Evolutionary conservation across 1,284 basidiomycete genomes (phyloP), one percentile per base, ranked within the genome.

Genomic region (Phlebopus sp.): DNA sequence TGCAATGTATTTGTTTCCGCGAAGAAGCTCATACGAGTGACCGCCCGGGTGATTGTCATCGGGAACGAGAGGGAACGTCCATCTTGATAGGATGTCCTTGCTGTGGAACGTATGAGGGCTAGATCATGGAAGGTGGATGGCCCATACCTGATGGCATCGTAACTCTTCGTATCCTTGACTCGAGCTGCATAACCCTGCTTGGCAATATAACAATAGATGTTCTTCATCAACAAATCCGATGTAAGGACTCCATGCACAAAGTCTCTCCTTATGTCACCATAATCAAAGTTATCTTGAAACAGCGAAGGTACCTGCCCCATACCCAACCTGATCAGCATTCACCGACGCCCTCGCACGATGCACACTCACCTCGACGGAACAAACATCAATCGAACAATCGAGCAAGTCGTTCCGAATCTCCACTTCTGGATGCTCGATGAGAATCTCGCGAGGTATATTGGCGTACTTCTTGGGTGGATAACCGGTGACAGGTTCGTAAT

Each of bases 281-380:
- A 99, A 70, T 99, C 97, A 66, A 99, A 99, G 70, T 99, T 99
- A 69, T 99, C 97, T 59, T 97, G 95, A 72, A 98, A 99, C 4
- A 98, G 71, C 0, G 95, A 96, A 0, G 94, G 94, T 17, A 98
- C 88, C 90, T 92, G 58, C 17, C 30, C 23, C n/a, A 45, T 34
- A 35, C 18, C 19, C 31, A 40, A 13, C 31, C 38, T 19, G 31
- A 27, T 46, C 31, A 44, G 21, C 21, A 6, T 6, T 23, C 21
- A 6, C 32, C 15, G 8, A 13, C 29, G 19, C 27, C 34, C 36
- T 11, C 18, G 9, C 51, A 50, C 4, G 34, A 38, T 25, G 19
- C 23, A 30, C 32, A 44, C 57, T 14, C 48, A 89, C 90, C 73
- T 93, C 90, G 23, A 90, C 85, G n/a, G 92, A 92, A 71, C 93